These are phyloP conservation scores for Alternaria conjuncta DNA, from an alignment of 2,329 filamentous ascomycete species.

Conservation along the genomic window DNA sequence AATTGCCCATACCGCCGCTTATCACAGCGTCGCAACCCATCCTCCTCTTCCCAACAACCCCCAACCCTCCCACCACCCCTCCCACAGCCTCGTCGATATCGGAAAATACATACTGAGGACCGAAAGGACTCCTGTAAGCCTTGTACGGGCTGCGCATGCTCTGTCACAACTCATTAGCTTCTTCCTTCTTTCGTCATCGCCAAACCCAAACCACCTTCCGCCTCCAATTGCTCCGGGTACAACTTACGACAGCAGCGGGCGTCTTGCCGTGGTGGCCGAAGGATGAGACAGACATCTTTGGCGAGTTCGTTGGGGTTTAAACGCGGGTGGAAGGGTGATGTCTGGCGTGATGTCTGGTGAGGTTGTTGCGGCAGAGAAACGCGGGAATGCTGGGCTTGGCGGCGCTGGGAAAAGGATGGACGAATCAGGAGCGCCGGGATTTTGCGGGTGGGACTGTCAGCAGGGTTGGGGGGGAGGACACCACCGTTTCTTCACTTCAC, in stretches of 20 bases:
- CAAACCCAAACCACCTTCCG: too few species aligned
- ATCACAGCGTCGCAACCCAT: not conserved
- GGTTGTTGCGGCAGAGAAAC: constrained; percentile 13
- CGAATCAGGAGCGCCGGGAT: constrained; percentile 29
- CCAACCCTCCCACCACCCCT: not conserved
- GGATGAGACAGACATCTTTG: constrained; percentile 26
- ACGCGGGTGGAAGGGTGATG: constrained; percentile 4
- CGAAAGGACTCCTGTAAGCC: constrained; percentile 64
- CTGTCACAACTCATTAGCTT: constrained; percentile 29
- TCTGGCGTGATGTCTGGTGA: constrained; percentile 15
- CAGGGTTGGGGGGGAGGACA: not conserved
- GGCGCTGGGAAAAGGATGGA: not conserved
- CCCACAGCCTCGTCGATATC: constrained; percentile 3
- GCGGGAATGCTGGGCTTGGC: constrained; percentile 17
- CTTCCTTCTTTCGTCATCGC: constrained; percentile 4
- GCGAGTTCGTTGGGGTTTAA: constrained; percentile 16
- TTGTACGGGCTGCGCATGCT: constrained; percentile 50
- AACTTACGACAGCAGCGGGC: constrained; percentile 39
- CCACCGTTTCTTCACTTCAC: not conserved
- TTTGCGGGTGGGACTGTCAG: constrained; percentile 28
- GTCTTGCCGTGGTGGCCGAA: constrained; percentile 32
- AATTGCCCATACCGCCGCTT: not conserved
- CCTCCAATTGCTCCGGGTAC: not conserved
- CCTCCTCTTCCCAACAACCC: not conserved
- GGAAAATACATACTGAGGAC: constrained; percentile 59